These are phyloP conservation scores for Colletotrichum simmondsii DNA, from an alignment of 2,329 filamentous ascomycete genomes.

Conservation along the genomic window DNA sequence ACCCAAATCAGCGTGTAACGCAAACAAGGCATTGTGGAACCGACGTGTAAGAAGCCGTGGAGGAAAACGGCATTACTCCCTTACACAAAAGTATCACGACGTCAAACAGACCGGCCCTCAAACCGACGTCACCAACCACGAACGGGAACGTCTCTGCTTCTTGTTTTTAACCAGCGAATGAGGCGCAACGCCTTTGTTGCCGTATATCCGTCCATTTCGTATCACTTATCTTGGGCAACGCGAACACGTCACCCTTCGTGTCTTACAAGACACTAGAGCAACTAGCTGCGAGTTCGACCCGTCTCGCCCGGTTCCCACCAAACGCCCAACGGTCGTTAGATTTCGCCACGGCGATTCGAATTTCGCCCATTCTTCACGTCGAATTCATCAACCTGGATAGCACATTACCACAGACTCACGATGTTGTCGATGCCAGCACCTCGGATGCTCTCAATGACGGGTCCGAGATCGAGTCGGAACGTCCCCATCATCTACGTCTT, in stretches of 20 bases:
- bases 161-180: not conserved
- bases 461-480: not conserved
- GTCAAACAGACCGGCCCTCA: not conserved
- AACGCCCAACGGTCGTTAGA: too few species aligned
- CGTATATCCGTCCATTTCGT: not conserved
- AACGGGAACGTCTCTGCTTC: not conserved
- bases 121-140: not conserved
- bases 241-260: conserved; percentile 5
- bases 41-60: not conserved
- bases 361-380: not conserved
- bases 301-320: not conserved
- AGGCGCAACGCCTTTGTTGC: not conserved
- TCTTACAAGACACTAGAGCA: not conserved
- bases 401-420: not conserved
- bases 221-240: not conserved
- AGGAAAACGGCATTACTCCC: not conserved
- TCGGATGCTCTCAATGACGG: conserved; percentile 12
- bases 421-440: conserved; percentile 27
- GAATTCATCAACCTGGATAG: not conserved
- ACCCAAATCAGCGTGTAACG: not conserved
- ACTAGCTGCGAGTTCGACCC: not conserved
- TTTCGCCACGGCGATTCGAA: too few species aligned
- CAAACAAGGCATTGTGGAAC: not conserved
- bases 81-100: not conserved
- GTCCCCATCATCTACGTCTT: not conserved